A percentile compares a stretch with the other conserved stretches of the same genome.
These are phyloP conservation scores for Penicillium sp. DNA, from an alignment of 2,329 filamentous ascomycete genomes.

Conservation along the genomic window DNA sequence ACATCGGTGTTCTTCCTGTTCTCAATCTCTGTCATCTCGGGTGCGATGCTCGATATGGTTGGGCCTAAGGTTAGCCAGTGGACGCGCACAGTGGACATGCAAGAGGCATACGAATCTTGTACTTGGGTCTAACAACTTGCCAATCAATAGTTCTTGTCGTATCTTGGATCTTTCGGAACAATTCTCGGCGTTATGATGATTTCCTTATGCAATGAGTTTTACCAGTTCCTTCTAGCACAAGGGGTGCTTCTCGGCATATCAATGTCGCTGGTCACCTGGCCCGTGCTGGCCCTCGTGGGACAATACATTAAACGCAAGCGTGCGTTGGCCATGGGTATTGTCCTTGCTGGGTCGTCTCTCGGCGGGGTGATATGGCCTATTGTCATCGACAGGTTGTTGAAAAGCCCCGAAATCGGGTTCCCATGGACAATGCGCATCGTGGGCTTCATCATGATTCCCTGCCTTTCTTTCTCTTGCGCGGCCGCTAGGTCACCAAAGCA, in stretches of 20 bases:
- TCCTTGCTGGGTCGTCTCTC: slow-evolving; percentile 36
- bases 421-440: slow-evolving; percentile 44
- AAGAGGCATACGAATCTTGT: background rate
- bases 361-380: slow-evolving; percentile 43
- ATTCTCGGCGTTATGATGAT: slow-evolving; percentile 42
- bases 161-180: slow-evolving; percentile 28
- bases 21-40: slow-evolving; percentile 29
- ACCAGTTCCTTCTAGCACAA: slow-evolving; percentile 45
- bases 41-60: slow-evolving; percentile 35
- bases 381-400: slow-evolving; percentile 33
- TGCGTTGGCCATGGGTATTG: slow-evolving; percentile 36
- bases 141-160: slow-evolving; percentile 29
- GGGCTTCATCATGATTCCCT: slow-evolving; percentile 46
- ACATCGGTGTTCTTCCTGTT: slow-evolving; percentile 38
- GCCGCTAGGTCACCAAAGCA: slow-evolving; percentile 15
- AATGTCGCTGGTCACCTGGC: slow-evolving; percentile 34
- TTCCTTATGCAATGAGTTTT: slow-evolving; percentile 40
- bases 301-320: slow-evolving; percentile 34
- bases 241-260: slow-evolving; percentile 37
- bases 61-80: slow-evolving; percentile 27
- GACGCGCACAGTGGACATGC: background rate
- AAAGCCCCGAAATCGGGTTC: slow-evolving; percentile 30
- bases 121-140: slow-evolving; percentile 8
- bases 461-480: slow-evolving; percentile 35
- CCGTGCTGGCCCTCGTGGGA: slow-evolving; percentile 34